Base-by-base conservation (phyloP, 2,329 filamentous ascomycete genomes). In the Claviceps lovelessii region DNA sequence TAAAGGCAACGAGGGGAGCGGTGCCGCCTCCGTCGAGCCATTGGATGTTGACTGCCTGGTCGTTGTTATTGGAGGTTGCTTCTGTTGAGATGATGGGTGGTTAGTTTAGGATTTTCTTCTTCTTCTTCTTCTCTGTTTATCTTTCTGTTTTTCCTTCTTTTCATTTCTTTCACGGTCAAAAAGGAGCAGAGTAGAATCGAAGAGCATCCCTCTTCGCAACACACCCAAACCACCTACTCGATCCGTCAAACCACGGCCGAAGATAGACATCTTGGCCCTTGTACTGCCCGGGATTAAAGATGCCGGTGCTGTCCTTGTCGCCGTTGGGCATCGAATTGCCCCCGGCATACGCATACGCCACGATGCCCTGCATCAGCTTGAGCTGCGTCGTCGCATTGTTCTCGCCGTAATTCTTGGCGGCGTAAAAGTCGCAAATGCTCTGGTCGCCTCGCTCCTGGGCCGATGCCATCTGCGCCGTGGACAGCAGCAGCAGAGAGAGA, bases 351-450 rank as follows among this genome's bases (percentile, higher is more conserved):
- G 65, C 65, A 19, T 63, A 59, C 2, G 65, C 58, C 33, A 67
- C 57, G 49, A 67, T 66, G 44, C 59, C 57, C 49, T 66, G 57
- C 56, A 67, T 63, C 46, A 67, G 57, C 37, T 55, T 59, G 33
- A 60, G 53, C 48, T 67, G 65, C 13, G 62, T 65, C 1, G 57
- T 58, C 8, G 49, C 60, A 46, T 60, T 63, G 49, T 58, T 65
- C 11, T 54, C 56, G 5, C 64, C 64, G 52, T 59, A 67, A 5
- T 49, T 53, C 11, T 55, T 45, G 5, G 58, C 51, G 3, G 65
- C 63, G 51, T 67, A 67, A 51, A 64, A 67, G 54, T 67, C 65
- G 54, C 65, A 67, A 29, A 67, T 63, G 39, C 63, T 61, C 29
- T 53, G 54, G 31, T 41, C 48, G 33, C 54, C 50, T 37, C 42